Evolutionary conservation across 352 stramenopile genomes (phyloP), one percentile per base, ranked within the genome.

Genomic region (Blastocystis sp.): DNA sequence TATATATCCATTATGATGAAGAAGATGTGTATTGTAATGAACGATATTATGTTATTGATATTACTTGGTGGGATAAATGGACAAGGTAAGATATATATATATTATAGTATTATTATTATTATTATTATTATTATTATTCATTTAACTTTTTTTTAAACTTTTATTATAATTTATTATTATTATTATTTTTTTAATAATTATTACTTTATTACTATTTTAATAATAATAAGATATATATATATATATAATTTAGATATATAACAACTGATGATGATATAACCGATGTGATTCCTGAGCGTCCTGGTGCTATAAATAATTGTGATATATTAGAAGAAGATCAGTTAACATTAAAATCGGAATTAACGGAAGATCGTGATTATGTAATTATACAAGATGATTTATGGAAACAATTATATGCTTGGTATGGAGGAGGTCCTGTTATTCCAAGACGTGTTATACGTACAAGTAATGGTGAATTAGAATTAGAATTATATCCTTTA

Each of bases 351-450:
- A 39, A 27, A 19, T 19, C 35, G 2, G 44, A 62, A 16, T 28
- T 62, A 3, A 52, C 52, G 10, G 52, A 62, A 42, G 49, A 59
- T 27, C 48, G 54, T 27, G 78, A 89, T 54, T 86, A 82, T 62
- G 71, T 84, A 18, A 74, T 91, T 2, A 75, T 92, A 23, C 75
- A 71, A 19, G 78, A 84, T 56, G 75, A 80, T 45, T 70, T 88
- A 5, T 92, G 78, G 79, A 80, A 84, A 65, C 79, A 75, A 24
- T 68, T 91, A 3, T 84, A 89, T 54, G 54, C 79, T 5, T 93
- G 83, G 83, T 92, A 93, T 58, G 78, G 80, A 30, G 83, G 80
- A 21, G 82, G 80, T 0, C 83, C 83, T 0, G 73, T 83, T 49
- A 75, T 92, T 46, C 73, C 76, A 39, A 74, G 82, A 2, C 75